Conservation (phyloP, 2,329 filamentous ascomycete species). For the Chaetomiaceae sp. region DNA sequence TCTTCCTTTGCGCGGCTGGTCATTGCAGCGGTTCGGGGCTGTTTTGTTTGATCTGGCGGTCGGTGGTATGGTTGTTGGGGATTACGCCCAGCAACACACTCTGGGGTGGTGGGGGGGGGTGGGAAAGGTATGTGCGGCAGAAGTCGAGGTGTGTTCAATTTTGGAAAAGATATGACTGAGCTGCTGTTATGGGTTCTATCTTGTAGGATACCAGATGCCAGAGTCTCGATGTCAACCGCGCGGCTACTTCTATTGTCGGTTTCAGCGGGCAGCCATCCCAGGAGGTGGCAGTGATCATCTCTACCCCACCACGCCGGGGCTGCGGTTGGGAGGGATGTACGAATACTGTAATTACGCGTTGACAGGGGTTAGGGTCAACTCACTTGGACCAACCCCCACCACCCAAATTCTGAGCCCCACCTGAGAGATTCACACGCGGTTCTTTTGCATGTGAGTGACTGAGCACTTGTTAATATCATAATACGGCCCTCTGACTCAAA, state of each 20-base stretch:
- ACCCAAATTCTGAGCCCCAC: neutral
- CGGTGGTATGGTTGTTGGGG: neutral
- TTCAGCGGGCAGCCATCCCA: constrained; percentile 7
- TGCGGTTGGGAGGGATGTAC: neutral
- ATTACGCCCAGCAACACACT: neutral
- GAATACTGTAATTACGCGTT: neutral
- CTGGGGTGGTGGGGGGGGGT: neutral
- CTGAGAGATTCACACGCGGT: constrained; percentile 14
- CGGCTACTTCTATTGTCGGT: neutral
- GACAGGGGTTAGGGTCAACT: constrained; percentile 8
- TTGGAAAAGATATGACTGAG: neutral
- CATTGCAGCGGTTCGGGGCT: constrained; percentile 16
- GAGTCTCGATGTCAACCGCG: neutral
- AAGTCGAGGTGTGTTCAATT: neutral
- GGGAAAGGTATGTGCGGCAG: neutral
- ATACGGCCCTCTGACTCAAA: no score
- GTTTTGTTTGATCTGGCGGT: neutral
- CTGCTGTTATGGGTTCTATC: neutral
- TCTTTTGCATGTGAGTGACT: neutral
- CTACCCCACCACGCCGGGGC: constrained; percentile 3
- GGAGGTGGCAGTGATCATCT: constrained; percentile 25
- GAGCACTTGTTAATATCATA: no score
- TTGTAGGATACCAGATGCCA: neutral
- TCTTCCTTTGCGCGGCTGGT: constrained; percentile 24
- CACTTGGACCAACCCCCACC: neutral